phyloP scores from a whole-genome alignment of 108 stramenopile species.

The Stephanodiscus triporus region DNA sequence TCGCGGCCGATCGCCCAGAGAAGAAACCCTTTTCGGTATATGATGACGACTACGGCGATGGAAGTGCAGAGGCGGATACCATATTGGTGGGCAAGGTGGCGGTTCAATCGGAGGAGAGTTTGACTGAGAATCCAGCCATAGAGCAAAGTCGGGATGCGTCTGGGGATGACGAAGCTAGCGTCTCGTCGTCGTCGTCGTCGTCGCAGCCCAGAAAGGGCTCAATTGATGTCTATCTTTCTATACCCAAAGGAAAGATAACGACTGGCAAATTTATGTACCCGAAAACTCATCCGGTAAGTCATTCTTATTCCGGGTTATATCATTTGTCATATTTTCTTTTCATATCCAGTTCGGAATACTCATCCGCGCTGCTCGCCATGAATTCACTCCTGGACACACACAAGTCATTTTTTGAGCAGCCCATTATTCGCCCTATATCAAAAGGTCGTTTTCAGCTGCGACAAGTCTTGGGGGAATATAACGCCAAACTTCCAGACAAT shows the following conservation, averaged over 20 bases:
- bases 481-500: conserved; percentile 47
- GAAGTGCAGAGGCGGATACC: conserved; percentile 55
- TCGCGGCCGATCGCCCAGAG: conserved; percentile 78
- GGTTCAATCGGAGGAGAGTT: conserved; percentile 50
- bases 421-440: conserved; percentile 61
- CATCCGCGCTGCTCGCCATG: neutral
- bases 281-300: conserved; percentile 58
- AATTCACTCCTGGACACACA: neutral
- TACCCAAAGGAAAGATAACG: conserved; percentile 76
- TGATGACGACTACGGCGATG: conserved; percentile 18
- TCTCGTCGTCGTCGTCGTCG: conserved; percentile 11
- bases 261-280: conserved; percentile 84
- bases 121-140: conserved; percentile 59
- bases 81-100: conserved; percentile 72
- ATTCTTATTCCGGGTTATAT: neutral
- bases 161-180: conserved; percentile 1
- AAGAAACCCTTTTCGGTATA: conserved; percentile 38
- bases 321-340: neutral
- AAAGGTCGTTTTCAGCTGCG: conserved; percentile 68
- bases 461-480: conserved; percentile 72
- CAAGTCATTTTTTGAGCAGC: conserved; percentile 74
- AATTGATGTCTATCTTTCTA: conserved; percentile 71
- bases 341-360: neutral
- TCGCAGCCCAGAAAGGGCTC: conserved; percentile 12
- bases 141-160: conserved; percentile 30